Evolutionary conservation across 116 monocot species (phyloP).

Genomic region (Phalaenopsis hybrid): DNA sequence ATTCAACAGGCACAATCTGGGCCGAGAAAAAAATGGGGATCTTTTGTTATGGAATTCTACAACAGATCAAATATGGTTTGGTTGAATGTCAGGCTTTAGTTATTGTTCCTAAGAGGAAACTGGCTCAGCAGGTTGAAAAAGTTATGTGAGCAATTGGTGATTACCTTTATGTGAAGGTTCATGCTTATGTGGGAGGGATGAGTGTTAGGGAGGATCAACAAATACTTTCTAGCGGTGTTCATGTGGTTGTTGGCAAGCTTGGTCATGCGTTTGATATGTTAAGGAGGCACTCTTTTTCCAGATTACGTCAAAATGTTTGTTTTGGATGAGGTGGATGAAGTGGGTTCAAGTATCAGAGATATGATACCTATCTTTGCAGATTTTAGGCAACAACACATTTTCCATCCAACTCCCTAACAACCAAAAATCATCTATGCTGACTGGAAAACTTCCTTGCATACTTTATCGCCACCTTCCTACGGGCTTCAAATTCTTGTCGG

Average conservation of each 20-base stretch:
- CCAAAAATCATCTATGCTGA: too few species aligned
- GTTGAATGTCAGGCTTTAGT: constrained; percentile 47
- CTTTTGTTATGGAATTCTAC: constrained; percentile 36
- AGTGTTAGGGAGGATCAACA: constrained; percentile 42
- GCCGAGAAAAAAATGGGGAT: constrained; percentile 48
- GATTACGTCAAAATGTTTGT: constrained; percentile 45
- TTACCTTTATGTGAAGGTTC: constrained; percentile 42
- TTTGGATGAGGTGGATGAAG: constrained; percentile 59
- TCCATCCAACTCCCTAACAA: too few species aligned
- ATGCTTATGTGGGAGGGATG: constrained; percentile 47
- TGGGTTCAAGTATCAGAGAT: constrained; percentile 50
- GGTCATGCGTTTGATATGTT: constrained; percentile 52
- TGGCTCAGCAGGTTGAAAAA: constrained; percentile 49
- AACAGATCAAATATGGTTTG: constrained; percentile 39
- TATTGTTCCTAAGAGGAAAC: constrained; percentile 46
- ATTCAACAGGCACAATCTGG: constrained; percentile 53
- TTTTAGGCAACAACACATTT: too few species aligned
- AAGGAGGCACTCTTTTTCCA: constrained; percentile 40
- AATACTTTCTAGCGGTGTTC: constrained; percentile 38
- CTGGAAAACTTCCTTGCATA: too few species aligned
- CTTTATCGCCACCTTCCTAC: too few species aligned
- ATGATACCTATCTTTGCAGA: too few species aligned
- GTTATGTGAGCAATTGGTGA: constrained; percentile 51
- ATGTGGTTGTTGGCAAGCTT: constrained; percentile 59
- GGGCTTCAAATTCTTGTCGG: too few species aligned